Evolutionary conservation across 208 protist genomes (phyloP), one percentile per base, ranked within the genome.

Genomic region (Phytomonas sp.): DNA sequence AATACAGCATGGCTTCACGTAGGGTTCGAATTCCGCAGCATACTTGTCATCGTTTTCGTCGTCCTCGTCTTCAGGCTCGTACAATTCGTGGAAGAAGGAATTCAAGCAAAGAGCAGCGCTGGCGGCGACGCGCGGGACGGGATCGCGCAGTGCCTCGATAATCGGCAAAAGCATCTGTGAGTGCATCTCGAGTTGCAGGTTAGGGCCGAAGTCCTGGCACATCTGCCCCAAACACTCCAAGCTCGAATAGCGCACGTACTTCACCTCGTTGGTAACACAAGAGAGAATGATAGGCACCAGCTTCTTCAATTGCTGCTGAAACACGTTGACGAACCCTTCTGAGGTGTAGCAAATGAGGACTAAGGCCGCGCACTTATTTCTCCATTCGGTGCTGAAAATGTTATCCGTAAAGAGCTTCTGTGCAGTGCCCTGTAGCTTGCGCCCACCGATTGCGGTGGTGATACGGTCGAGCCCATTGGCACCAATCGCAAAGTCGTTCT

Each of bases 201-300:
- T 62, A 30, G 85, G 84, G 20, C 73, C 67, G 64, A 94, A 93
- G 76, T 93, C 85, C 26, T 66, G 77, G 64, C 80, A 89, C 56
- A 93, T 72, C 76, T 94, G 87, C 15, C 85, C 76, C 29, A 96
- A 37, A 68, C 84, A 91, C 62, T 90, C 82, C 15, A 96, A 69
- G 32, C 85, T 80, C 62, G 70, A 85, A 26, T 79, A 73, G 26
- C 91, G 88, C 28, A 96, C 91, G 68, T 89, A 91, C 73, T 92
- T 92, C 66, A 78, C 74, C 60, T 89, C 85, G 68, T 94, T 89
- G 30, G 68, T 72, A 9, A 92, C 64, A 51, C 77, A 73, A 32
- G 79, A 72, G 23, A 93, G 37, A 17, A 93, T 72, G 51, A 74
- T 70, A 13, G 76, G 34, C 61, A 94, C 75, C 65, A 96, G 75